Percentiles rank a stretch among this genome's conserved stretches.
These are phyloP conservation scores for Dissophora globulifera DNA, from an alignment of 192 early-diverging fungal species.

Conservation along the genomic window DNA sequence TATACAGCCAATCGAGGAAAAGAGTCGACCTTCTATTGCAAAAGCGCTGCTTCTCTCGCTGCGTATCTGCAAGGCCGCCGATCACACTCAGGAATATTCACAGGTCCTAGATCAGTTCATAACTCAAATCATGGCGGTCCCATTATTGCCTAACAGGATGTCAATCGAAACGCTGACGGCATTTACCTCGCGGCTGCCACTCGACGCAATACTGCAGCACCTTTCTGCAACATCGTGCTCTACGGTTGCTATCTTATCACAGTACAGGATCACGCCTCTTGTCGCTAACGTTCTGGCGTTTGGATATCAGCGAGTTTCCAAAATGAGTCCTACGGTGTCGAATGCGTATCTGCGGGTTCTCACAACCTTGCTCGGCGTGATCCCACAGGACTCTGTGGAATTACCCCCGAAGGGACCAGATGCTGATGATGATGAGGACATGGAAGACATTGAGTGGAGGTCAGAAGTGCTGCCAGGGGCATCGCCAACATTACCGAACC, in stretches of 20 bases:
- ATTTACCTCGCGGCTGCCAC: slow-evolving; percentile 52
- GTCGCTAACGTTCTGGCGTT: slow-evolving; percentile 26
- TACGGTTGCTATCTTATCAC: slow-evolving; percentile 56
- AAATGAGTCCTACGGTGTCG: slow-evolving; percentile 22
- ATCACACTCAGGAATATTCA: slow-evolving; percentile 2
- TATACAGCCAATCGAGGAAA: slow-evolving; percentile 41
- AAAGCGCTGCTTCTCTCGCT: slow-evolving; percentile 23
- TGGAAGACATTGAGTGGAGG: slow-evolving; percentile 46
- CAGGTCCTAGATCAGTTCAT: slow-evolving; percentile 45
- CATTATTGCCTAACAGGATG: slow-evolving; percentile 58
- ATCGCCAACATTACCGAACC: neutral
- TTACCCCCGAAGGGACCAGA: slow-evolving; percentile 9
- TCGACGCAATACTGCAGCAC: slow-evolving; percentile 50
- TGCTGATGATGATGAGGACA: slow-evolving; percentile 59
- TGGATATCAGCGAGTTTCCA: slow-evolving; percentile 27
- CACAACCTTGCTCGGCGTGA: slow-evolving; percentile 40
- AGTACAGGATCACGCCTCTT: slow-evolving; percentile 19
- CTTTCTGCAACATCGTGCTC: slow-evolving; percentile 53
- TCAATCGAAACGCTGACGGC: slow-evolving; percentile 47
- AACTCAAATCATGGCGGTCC: slow-evolving; percentile 62
- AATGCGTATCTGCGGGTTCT: slow-evolving; percentile 50
- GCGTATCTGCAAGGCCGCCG: slow-evolving; percentile 19
- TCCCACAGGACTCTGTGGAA: slow-evolving; percentile 33
- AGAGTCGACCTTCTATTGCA: slow-evolving; percentile 17
- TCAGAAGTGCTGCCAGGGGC: slow-evolving; percentile 5